These are phyloP conservation scores for Avicennia marina DNA, from an alignment of 257 asterid species.

Conservation along the genomic window DNA sequence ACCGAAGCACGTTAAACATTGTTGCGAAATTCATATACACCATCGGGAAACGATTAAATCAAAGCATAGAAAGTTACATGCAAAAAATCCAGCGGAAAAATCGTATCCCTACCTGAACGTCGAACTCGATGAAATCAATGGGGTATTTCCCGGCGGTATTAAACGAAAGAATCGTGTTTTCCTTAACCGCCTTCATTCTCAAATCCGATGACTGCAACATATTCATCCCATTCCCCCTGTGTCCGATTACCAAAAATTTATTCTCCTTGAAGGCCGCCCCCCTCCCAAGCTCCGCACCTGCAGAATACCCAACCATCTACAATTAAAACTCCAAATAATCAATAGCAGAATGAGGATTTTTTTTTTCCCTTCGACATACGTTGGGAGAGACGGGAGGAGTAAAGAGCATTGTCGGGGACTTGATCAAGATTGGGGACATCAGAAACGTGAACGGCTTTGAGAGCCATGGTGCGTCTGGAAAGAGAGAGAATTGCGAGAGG, in stretches of 20 bases:
- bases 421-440: conserved; percentile 87
- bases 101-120: conserved; percentile 82
- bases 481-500: conserved; percentile 6
- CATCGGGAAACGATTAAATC: no score
- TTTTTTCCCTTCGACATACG: conserved; percentile 36
- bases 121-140: conserved; percentile 85
- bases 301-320: background rate
- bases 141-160: conserved; percentile 68
- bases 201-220: conserved; percentile 73
- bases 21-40: no score
- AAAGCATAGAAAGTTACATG: no score
- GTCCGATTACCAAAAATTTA: conserved; percentile 82
- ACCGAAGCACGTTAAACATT: no score
- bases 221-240: conserved; percentile 95
- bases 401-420: conserved; percentile 49
- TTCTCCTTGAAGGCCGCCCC: conserved; percentile 40
- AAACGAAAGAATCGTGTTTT: conserved; percentile 80
- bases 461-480: conserved; percentile 48
- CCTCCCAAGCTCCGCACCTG: conserved; percentile 46
- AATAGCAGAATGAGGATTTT: background rate
- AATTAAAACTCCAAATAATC: background rate
- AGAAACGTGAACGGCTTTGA: conserved; percentile 82
- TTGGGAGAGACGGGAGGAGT: conserved; percentile 42
- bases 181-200: conserved; percentile 74
- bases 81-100: background rate